phyloP scores from a whole-genome alignment of 306 rosid genomes.

The Quercus bicolor region DNA sequence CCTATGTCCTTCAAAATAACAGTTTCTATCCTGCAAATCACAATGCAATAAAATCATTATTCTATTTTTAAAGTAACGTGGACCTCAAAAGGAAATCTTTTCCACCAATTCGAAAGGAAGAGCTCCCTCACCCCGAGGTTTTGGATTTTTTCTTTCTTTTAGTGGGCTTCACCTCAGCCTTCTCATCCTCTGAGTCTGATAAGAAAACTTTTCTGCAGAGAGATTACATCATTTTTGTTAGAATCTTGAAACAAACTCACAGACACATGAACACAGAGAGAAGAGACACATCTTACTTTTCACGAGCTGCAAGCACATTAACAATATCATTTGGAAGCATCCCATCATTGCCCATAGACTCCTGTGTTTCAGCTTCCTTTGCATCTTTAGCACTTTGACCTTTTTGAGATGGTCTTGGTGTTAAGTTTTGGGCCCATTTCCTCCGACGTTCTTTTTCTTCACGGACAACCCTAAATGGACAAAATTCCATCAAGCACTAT shows the following conservation, averaged over 20 bases:
- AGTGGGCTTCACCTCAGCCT: slow-evolving; percentile 34
- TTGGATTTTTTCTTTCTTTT: slow-evolving; percentile 57
- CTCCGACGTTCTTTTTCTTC: slow-evolving; percentile 75
- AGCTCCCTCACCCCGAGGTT: slow-evolving; percentile 52
- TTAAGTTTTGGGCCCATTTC: slow-evolving; percentile 61
- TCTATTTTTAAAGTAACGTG: not conserved
- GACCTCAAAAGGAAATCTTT: not conserved
- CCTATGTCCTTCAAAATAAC: slow-evolving; percentile 48
- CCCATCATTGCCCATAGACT: slow-evolving; percentile 35
- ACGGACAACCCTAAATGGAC: slow-evolving; percentile 50
- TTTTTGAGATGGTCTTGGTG: slow-evolving; percentile 48
- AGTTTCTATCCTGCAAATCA: slow-evolving; percentile 59
- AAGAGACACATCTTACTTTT: slow-evolving; percentile 50
- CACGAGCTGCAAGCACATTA: slow-evolving; percentile 71
- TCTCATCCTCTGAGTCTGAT: slow-evolving; percentile 58
- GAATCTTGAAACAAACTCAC: not conserved
- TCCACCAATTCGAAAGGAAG: not conserved
- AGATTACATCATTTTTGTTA: slow-evolving; percentile 18
- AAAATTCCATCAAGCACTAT: slow-evolving; percentile 8
- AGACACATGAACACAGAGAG: slow-evolving; percentile 1
- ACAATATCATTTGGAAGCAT: slow-evolving; percentile 81
- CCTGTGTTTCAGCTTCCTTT: slow-evolving; percentile 28
- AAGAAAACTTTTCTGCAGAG: slow-evolving; percentile 54
- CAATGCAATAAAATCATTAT: slow-evolving; percentile 1
- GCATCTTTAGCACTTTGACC: slow-evolving; percentile 34